Evolutionary conservation across 495 filamentous ascomycete species (phyloP).

Genomic region (Chaetomium cochliodes): DNA sequence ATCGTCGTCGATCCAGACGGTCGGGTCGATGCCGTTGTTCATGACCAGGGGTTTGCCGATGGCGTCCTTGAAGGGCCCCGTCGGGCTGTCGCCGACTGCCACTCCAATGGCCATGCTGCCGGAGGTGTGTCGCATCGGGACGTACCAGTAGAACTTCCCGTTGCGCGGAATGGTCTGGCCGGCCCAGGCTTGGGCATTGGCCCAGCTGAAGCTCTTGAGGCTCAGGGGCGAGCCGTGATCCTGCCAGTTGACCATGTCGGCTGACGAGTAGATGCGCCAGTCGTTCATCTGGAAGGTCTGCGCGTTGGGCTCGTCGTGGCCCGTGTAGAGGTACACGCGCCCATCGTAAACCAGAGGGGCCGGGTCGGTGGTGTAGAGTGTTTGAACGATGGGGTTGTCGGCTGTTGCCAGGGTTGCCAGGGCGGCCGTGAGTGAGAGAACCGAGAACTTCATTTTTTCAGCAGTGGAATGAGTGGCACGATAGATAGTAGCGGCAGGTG

Average conservation of each 20-base stretch:
- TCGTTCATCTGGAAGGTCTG: neutral
- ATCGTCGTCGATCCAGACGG: neutral
- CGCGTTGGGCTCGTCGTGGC: neutral
- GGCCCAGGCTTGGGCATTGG: neutral
- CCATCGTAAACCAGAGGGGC: neutral
- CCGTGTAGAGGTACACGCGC: neutral
- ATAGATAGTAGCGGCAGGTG: too few relatives aligned
- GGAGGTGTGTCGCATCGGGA: neutral
- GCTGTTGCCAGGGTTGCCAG: neutral
- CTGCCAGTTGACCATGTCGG: conserved; percentile 5
- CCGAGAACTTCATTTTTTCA: neutral
- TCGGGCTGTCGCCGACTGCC: neutral
- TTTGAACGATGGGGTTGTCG: conserved; percentile 1
- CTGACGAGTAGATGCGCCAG: neutral
- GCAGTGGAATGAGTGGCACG: too few relatives aligned
- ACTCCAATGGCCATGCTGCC: neutral
- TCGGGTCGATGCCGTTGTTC: conserved; percentile 2
- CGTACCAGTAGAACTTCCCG: conserved; percentile 3
- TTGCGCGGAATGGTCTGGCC: neutral
- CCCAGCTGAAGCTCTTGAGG: neutral
- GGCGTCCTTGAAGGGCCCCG: neutral
- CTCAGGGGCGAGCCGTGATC: conserved; percentile 1
- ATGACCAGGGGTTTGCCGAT: neutral
- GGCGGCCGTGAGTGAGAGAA: neutral
- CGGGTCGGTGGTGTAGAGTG: neutral